Evolutionary conservation across 2,329 filamentous ascomycete genomes (phyloP), one percentile per base, ranked within the genome.

Genomic region (Colletotrichum musae): DNA sequence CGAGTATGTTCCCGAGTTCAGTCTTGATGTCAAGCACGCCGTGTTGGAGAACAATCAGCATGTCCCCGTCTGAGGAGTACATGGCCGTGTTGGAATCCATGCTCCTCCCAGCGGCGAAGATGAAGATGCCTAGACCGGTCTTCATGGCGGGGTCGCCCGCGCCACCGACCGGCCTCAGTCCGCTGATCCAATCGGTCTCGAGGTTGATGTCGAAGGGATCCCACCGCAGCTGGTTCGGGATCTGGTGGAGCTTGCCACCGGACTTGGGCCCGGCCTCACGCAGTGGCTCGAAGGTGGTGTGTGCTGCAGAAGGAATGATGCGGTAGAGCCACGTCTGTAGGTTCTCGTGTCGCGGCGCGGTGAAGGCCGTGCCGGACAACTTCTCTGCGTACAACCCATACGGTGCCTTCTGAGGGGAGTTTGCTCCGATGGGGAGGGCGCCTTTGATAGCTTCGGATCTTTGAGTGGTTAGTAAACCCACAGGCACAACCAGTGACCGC

Each of bases 211-310:
- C 91, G 77, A 95, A 94, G 1, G 87, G 93, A 74, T 94, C 91
- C 94, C 94, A 97, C 70, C 93, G 89, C 41, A 97, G 85, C 80
- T 96, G 94, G 74, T 95, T 95, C 0, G 94, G 94, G 59, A 94
- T 92, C 71, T 93, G 90, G 74, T 93, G 89, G 71, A 93, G 86
- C 75, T 87, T 88, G 9, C 83, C 79, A 51, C 84, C 84, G 16
- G 83, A 78, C 6, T 82, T 81, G 0, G 85, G 77, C 3, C 78
- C 74, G 5, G 62, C 64, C 6, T 64, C 50, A 9, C 26, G 53
- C 21, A 71, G 6, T 1, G 75, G 66, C 64, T 74, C 73, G 54
- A 80, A 82, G 5, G 78, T 75, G 0, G 80, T 76, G 48, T 90
- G 88, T 3, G 86, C 82, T 6, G 85, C 86, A 0, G 87, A 84